A percentile compares a stretch with the other conserved stretches of the same genome.
Evolutionary conservation across 257 asterid genomes (phyloP).

Genomic region (Forsythia suspensa): DNA sequence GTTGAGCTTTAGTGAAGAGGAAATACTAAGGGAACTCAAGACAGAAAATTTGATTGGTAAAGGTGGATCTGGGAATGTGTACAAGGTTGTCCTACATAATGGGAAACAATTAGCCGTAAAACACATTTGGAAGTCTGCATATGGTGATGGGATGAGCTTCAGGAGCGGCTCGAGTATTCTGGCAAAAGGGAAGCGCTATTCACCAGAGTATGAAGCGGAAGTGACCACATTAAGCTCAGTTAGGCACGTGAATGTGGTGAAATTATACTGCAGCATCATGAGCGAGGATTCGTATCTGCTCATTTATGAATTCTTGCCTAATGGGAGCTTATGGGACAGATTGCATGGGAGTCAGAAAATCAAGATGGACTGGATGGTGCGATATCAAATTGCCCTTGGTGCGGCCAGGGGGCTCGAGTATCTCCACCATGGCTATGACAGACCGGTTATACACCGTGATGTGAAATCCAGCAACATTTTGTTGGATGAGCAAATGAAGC

Average conservation of each 20-base stretch:
- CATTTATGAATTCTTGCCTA: slow-evolving; percentile 43
- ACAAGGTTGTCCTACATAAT: slow-evolving; percentile 29
- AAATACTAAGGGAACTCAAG: slow-evolving; percentile 36
- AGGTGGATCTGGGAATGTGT: slow-evolving; percentile 52
- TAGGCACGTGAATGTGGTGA: slow-evolving; percentile 51
- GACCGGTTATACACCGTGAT: slow-evolving; percentile 43
- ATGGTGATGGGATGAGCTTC: slow-evolving; percentile 16
- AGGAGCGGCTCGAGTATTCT: slow-evolving; percentile 33
- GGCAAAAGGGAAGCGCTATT: slow-evolving; percentile 18
- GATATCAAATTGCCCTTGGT: slow-evolving; percentile 45
- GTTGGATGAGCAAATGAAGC: slow-evolving; percentile 41
- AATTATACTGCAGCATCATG: slow-evolving; percentile 43
- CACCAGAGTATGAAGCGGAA: slow-evolving; percentile 44
- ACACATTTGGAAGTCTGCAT: slow-evolving; percentile 37
- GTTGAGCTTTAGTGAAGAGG: slow-evolving; percentile 44
- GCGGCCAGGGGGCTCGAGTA: slow-evolving; percentile 51
- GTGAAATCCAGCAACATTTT: slow-evolving; percentile 55
- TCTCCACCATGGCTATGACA: slow-evolving; percentile 47
- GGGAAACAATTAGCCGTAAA: slow-evolving; percentile 48
- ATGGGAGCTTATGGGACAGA: slow-evolving; percentile 50
- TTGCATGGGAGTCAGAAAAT: slow-evolving; percentile 25
- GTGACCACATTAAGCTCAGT: slow-evolving; percentile 42
- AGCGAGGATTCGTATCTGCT: slow-evolving; percentile 50
- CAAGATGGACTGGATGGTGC: slow-evolving; percentile 43
- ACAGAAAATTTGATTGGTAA: slow-evolving; percentile 42